phyloP scores from a whole-genome alignment of 2,329 filamentous ascomycete genomes.

The Fusarium ramigenum region DNA sequence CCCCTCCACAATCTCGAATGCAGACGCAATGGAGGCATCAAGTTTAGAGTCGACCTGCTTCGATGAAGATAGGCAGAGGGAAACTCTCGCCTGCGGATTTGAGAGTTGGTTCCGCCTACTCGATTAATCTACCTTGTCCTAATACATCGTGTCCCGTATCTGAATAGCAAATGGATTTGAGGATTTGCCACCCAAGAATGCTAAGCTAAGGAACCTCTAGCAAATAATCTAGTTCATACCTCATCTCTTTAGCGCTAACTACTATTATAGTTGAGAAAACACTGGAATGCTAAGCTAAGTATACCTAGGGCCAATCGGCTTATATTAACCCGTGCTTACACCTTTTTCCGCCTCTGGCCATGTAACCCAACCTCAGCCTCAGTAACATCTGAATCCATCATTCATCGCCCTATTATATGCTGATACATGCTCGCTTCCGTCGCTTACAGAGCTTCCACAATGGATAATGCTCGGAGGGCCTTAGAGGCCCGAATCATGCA shows the following conservation, averaged over 20 bases:
- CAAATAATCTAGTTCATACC: neutral
- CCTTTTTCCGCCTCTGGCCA: fast-evolving
- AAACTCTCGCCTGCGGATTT: too few species aligned
- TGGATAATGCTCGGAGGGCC: neutral
- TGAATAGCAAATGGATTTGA: too few species aligned
- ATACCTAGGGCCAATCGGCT: neutral
- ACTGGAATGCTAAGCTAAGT: neutral
- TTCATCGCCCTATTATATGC: neutral
- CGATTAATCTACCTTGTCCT: too few species aligned
- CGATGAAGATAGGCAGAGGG: too few species aligned
- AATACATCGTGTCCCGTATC: too few species aligned
- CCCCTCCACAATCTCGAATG: too few species aligned
- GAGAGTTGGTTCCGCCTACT: too few species aligned
- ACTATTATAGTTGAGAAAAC: too few species aligned
- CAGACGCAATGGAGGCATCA: too few species aligned
- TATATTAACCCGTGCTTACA: neutral
- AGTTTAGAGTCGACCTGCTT: fast-evolving
- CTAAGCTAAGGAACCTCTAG: neutral
- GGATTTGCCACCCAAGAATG: too few species aligned
- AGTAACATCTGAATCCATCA: fast-evolving
- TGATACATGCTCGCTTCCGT: too few species aligned
- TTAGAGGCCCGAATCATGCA: fast-evolving
- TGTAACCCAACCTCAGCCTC: neutral
- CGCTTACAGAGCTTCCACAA: fast-evolving
- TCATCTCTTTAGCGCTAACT: neutral